phyloP scores from a whole-genome alignment of 495 filamentous ascomycete genomes.

The Neurospora sp. region DNA sequence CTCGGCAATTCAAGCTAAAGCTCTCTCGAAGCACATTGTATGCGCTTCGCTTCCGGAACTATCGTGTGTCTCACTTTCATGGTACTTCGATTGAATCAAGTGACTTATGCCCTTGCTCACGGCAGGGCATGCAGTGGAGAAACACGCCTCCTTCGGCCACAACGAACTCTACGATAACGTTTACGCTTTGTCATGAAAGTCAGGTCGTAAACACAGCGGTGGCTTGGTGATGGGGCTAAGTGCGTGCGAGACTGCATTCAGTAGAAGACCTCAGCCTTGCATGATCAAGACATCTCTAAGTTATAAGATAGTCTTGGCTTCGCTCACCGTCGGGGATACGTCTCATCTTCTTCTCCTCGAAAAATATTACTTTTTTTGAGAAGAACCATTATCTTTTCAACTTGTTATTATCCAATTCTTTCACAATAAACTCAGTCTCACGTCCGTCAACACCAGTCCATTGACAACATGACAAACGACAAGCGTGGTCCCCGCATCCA shows the following conservation, averaged over 20 bases:
- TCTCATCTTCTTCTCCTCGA: background rate
- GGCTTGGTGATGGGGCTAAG: background rate
- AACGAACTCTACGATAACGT: background rate
- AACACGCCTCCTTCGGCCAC: background rate
- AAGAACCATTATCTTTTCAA: background rate
- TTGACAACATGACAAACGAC: background rate
- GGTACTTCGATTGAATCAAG: background rate
- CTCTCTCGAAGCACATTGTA: background rate
- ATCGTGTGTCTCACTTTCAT: background rate
- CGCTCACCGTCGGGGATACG: background rate
- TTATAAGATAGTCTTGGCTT: background rate
- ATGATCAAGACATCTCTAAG: background rate
- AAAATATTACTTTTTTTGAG: background rate
- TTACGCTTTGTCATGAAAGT: background rate
- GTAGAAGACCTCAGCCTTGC: background rate
- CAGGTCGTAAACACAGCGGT: background rate
- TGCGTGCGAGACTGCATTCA: background rate
- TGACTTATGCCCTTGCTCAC: background rate
- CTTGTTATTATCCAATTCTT: background rate
- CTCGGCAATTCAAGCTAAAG: background rate
- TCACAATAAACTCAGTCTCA: background rate
- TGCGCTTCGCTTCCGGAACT: background rate
- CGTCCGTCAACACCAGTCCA: background rate
- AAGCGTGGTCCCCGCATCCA: conserved; percentile 11
- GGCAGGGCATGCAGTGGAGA: background rate